Percentiles rank a stretch among this genome's conserved stretches.
Conservation (phyloP, 805 yeast species). For the Wickerhamomyces chaumierensis region DNA sequence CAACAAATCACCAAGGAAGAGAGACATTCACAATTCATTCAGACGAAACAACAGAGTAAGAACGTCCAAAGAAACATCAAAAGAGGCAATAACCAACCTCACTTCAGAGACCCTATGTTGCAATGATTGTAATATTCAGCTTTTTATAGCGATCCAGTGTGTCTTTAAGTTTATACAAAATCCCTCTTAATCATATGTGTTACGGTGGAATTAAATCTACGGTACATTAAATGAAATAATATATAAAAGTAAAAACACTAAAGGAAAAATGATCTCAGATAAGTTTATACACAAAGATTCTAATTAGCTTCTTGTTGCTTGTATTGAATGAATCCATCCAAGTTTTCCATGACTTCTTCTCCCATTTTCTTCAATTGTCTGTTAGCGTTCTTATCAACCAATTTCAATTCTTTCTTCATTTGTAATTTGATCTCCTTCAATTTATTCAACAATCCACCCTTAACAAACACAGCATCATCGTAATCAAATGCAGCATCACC, state of each 20-base stretch:
- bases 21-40: slow-evolving; percentile 30
- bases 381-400: slow-evolving; percentile 54
- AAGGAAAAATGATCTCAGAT: too few species aligned
- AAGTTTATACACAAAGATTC: too few species aligned
- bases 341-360: slow-evolving; percentile 54
- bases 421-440: slow-evolving; percentile 33
- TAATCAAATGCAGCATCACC: slow-evolving; percentile 61
- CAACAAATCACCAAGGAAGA: slow-evolving; percentile 38
- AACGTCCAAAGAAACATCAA: slow-evolving; percentile 43
- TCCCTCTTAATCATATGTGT: too few species aligned
- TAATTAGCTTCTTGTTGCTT: slow-evolving; percentile 36
- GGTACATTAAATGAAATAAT: too few species aligned
- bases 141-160: too few species aligned
- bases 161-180: too few species aligned
- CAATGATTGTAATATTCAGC: too few species aligned
- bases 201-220: too few species aligned
- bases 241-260: too few species aligned
- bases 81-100: slow-evolving; percentile 72
- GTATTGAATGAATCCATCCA: slow-evolving; percentile 70
- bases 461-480: slow-evolving; percentile 58
- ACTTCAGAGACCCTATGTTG: slow-evolving; percentile 68
- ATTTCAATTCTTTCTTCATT: slow-evolving; percentile 44
- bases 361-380: slow-evolving; percentile 47
- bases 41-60: slow-evolving; percentile 32
- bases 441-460: slow-evolving; percentile 31